phyloP scores from a whole-genome alignment of 2,329 filamentous ascomycete species.

The Didymella lethalis region DNA sequence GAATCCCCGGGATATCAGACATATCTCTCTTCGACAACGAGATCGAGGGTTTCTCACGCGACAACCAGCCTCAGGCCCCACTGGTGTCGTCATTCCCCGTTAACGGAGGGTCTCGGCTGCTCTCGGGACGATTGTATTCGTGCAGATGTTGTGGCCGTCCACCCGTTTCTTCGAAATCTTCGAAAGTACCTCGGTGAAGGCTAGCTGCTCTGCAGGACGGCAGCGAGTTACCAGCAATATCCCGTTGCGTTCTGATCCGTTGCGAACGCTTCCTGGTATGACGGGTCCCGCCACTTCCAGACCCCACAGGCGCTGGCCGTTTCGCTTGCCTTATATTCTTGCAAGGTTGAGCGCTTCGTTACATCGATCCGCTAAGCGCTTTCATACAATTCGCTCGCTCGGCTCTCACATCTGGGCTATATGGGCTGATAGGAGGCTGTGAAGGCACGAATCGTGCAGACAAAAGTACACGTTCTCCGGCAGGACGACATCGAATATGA shows the following conservation, averaged over 20 bases:
- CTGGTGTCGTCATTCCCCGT: constrained; percentile 9
- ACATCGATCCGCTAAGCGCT: neutral
- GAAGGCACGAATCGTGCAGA: neutral
- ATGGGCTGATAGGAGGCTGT: neutral
- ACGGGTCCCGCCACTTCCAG: constrained; percentile 3
- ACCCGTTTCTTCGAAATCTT: neutral
- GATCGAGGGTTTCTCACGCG: constrained; percentile 1
- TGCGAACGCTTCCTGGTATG: neutral
- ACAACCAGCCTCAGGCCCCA: constrained; percentile 7
- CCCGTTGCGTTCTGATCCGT: neutral
- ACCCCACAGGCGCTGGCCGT: neutral
- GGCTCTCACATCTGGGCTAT: neutral
- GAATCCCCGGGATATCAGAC: neutral
- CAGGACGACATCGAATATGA: constrained; percentile 5
- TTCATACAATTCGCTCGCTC: neutral
- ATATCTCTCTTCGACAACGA: neutral
- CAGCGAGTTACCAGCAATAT: neutral
- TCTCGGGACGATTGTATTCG: neutral
- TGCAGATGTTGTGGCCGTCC: neutral
- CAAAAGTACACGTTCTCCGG: neutral
- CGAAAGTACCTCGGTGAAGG: neutral
- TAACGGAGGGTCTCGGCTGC: neutral
- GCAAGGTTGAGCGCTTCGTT: neutral
- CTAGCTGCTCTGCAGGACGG: constrained; percentile 4
- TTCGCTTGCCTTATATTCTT: neutral